A percentile compares a stretch with the other conserved stretches of the same genome.
phyloP scores from a whole-genome alignment of 768 basidiomycete genomes.

The Wakefieldia striispora region DNA sequence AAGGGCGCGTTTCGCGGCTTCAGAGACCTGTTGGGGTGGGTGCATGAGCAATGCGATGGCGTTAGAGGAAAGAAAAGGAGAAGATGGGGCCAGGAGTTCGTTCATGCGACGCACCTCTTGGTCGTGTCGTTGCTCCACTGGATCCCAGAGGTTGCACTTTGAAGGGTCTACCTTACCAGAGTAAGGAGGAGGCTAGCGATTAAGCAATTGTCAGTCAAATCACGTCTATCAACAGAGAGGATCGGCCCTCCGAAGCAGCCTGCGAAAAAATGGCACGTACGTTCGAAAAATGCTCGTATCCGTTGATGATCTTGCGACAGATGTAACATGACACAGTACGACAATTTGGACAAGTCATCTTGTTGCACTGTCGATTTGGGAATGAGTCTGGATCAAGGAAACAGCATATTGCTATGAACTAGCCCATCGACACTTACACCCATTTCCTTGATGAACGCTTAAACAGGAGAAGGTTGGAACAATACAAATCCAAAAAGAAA shows the following conservation, averaged over 20 bases:
- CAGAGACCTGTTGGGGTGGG: conserved; percentile 50
- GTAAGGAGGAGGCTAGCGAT: conserved; percentile 23
- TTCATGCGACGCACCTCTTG: conserved; percentile 49
- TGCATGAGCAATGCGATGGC: background rate
- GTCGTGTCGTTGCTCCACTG: conserved; percentile 59
- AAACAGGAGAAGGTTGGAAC: conserved; percentile 2
- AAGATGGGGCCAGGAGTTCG: too few species aligned
- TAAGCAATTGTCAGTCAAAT: conserved; percentile 5
- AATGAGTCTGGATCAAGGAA: background rate
- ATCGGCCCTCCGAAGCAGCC: too few species aligned
- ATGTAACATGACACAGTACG: conserved; percentile 77
- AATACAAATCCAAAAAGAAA: background rate
- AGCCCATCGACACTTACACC: conserved; percentile 51
- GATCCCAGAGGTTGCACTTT: conserved; percentile 71
- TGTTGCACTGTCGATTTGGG: conserved; percentile 70
- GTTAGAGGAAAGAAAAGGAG: background rate
- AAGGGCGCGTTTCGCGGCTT: conserved; percentile 64
- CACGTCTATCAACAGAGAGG: background rate
- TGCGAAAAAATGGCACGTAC: conserved; percentile 30
- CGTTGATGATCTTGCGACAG: conserved; percentile 68
- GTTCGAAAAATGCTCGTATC: conserved; percentile 75
- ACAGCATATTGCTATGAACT: background rate
- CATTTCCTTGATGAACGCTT: conserved; percentile 76
- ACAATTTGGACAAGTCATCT: conserved; percentile 82
- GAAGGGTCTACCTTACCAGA: conserved; percentile 26